These are phyloP conservation scores for Capsella bursapastoris DNA, from an alignment of 345 rosid genomes.

Conservation along the genomic window DNA sequence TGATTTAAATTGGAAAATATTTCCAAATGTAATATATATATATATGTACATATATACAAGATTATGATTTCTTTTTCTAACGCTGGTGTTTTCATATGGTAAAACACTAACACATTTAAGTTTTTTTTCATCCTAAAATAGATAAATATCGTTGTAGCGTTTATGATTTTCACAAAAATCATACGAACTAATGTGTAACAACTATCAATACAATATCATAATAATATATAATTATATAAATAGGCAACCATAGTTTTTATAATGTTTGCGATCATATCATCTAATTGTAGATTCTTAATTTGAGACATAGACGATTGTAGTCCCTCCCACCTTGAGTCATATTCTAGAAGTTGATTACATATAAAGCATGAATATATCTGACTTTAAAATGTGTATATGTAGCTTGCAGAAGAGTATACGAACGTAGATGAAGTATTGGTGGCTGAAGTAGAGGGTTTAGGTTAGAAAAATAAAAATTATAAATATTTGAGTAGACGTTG, in stretches of 20 bases:
- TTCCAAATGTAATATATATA: not conserved
- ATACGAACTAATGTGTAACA: no score
- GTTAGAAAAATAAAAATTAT: slow-evolving; percentile 49
- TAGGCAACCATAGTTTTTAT: not conserved
- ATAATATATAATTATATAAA: no score
- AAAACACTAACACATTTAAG: not conserved
- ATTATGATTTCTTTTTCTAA: not conserved
- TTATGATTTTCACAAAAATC: not conserved
- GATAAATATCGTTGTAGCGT: not conserved
- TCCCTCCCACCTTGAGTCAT: slow-evolving; percentile 19
- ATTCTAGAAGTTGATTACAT: slow-evolving; percentile 31
- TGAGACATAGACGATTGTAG: slow-evolving; percentile 9
- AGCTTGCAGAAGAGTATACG: slow-evolving; percentile 26
- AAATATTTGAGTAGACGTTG: slow-evolving; percentile 52
- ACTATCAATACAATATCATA: not conserved
- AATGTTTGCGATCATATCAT: not conserved
- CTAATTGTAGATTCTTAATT: not conserved
- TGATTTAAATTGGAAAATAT: not conserved
- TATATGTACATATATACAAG: not conserved
- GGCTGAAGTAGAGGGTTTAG: slow-evolving; percentile 56
- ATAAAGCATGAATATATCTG: slow-evolving; percentile 14
- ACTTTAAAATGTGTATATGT: slow-evolving; percentile 5
- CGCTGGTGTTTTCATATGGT: not conserved
- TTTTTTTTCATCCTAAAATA: no score
- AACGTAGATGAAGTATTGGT: slow-evolving; percentile 45